A percentile compares a stretch with the other conserved stretches of the same genome.
Conservation (phyloP, 257 asterid genomes). For the Ehretia macrophylla region DNA sequence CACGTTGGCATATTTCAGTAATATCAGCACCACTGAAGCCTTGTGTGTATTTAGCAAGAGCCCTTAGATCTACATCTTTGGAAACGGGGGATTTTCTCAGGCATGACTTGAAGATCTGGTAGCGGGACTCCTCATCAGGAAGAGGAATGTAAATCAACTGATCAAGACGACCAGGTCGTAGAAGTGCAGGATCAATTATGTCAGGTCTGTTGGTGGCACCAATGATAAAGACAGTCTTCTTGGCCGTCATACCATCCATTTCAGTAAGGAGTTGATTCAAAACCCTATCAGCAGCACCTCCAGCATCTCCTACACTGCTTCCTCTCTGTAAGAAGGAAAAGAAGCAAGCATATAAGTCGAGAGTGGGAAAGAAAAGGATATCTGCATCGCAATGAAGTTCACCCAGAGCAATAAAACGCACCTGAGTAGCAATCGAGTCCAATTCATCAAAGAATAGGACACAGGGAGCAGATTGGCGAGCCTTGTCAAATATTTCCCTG, state of each 20-base stretch:
- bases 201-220: slow-evolving; percentile 93
- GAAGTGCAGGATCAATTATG: slow-evolving; percentile 84
- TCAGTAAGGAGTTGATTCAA: slow-evolving; percentile 87
- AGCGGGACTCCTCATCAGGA: slow-evolving; percentile 83
- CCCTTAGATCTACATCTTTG: slow-evolving; percentile 69
- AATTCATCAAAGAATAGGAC: slow-evolving; percentile 90
- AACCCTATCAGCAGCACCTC: slow-evolving; percentile 93
- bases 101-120: slow-evolving; percentile 77
- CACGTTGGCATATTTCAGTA: slow-evolving; percentile 87
- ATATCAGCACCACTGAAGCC: slow-evolving; percentile 95
- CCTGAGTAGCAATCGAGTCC: slow-evolving; percentile 97
- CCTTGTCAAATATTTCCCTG: slow-evolving; percentile 85
- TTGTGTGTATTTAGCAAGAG: slow-evolving; percentile 80
- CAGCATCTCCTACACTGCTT: slow-evolving; percentile 74
- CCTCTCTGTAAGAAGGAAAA: slow-evolving; percentile 57
- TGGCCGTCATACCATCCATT: slow-evolving; percentile 93
- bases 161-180: slow-evolving; percentile 89
- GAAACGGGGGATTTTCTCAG: slow-evolving; percentile 78
- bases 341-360: neutral
- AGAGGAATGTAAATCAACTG: slow-evolving; percentile 87
- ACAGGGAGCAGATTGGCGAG: slow-evolving; percentile 88
- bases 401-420: slow-evolving; percentile 15
- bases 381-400: neutral
- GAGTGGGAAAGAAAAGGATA: neutral
- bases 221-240: slow-evolving; percentile 82